Base-by-base conservation (phyloP, 805 yeast species). In the Metschnikowia arizonensis region DNA sequence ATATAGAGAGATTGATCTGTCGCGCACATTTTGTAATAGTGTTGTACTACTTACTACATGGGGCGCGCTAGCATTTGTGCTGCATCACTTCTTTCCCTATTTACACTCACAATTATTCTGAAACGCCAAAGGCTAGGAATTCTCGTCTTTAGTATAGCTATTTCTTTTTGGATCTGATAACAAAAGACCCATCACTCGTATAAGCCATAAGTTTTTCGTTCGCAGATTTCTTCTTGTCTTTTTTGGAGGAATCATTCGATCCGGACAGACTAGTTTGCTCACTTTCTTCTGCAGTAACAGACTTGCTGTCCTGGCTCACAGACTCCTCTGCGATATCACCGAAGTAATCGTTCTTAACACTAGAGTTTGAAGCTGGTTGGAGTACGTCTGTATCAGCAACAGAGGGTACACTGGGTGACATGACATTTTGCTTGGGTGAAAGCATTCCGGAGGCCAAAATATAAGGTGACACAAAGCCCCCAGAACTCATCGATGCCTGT, bases 401-500 rank as follows among this genome's bases (percentile, higher is more conserved):
- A 11, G 45, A 31, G 7, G 53, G 49, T 7, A 14, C 10, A 7
- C 28, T 28, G 6, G 53, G 45, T 5, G 51, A 31, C 10, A 41
- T 18, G 10, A 42, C 42, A 21, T 47, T 47, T 19, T 44, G 54
- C 40, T 71, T 74, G 1, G 85, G 83, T 0, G 86, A 75, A 40
- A 76, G 58, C 25, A 78, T 56, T 1, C 86, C 87, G 0, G 85
- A 77, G 0, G 87, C 85, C 47, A 82, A 62, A 37, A 82, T 66
- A 53, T 81, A 84, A 2, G 89, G 88, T 5, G 88, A 82, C 0
- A 83, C 75, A 59, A 83, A 77, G 0, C 88, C 88, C 30, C 62
- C 59, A 8, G 58, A 47, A 23, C 49, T 41, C 19, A 42, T 42
- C 5, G 61, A 55, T 45, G 30, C 56, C 28, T 67, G 72, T 1